phyloP scores from a whole-genome alignment of 106 monocot genomes.

The Dendrobium catenatum region DNA sequence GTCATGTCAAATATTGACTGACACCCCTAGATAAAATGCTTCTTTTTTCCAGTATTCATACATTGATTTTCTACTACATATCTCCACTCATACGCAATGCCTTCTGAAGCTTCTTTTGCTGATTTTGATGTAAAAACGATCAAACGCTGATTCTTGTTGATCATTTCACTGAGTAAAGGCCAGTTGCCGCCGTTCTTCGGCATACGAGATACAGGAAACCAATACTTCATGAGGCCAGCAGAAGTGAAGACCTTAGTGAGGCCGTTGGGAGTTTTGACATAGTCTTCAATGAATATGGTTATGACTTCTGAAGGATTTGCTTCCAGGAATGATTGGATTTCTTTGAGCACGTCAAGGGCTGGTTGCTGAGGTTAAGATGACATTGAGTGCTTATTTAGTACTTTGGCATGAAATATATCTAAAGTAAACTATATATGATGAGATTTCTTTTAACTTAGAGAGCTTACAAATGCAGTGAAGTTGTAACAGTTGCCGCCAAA shows the following conservation, averaged over 20 bases:
- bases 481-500: conserved; percentile 42
- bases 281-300: conserved; percentile 74
- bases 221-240: conserved; percentile 50
- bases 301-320: conserved; percentile 50
- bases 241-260: conserved; percentile 46
- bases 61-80: conserved; percentile 69
- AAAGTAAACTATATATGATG: no score
- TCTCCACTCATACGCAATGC: conserved; percentile 63
- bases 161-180: conserved; percentile 61
- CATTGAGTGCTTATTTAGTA: background rate
- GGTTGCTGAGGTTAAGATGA: conserved; percentile 40
- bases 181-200: conserved; percentile 60
- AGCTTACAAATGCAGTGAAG: conserved; percentile 44
- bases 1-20: no score
- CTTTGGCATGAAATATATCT: background rate
- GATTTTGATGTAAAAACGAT: conserved; percentile 70
- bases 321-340: conserved; percentile 48
- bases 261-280: conserved; percentile 30
- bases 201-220: conserved; percentile 57
- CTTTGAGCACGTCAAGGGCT: conserved; percentile 42
- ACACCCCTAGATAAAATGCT: background rate
- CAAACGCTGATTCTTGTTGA: conserved; percentile 46
- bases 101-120: conserved; percentile 49
- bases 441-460: background rate
- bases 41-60: conserved; percentile 11